Evolutionary conservation across 352 stramenopile species (phyloP), one percentile per base, ranked within the genome.

Genomic region (Phytopythium sindhum): DNA sequence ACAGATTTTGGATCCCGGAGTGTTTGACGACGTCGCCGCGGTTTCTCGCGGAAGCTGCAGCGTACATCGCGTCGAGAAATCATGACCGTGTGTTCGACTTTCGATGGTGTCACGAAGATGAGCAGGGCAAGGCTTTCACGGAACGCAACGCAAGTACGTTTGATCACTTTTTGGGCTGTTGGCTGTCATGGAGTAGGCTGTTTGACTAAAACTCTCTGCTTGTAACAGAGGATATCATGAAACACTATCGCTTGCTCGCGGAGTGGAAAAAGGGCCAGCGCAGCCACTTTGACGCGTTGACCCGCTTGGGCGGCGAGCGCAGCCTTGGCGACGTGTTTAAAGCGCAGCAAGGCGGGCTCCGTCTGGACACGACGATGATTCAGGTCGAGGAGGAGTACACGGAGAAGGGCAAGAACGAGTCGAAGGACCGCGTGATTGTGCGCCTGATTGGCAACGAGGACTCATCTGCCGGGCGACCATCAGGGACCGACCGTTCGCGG

Each of bases 51-150:
- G 85, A 94, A 57, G 80, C 81, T n/a, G 81, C 85, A 56, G 81
- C 76, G 37, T 94, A 88, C 61, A 92, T 94, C 56, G 76, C 80
- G 31, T 90, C 76, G 24, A 80, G 82, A 56, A 86, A 92, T 67
- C 79, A 83, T 39, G 79, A 85, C 53, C 81, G 85, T 42, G 77
- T 88, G n/a, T 94, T 91, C 55, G 87, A 78, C 58, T 92, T 92
- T 50, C 84, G 84, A 33, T 94, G 85, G 85, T 94, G 85, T 47
- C 75, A 66, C 37, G 69, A 81, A 47, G 73, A 74, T 41, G 35
- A 74, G 26, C 72, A 89, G 58, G 78, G 80, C 37, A 59, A 65
- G 4, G 42, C 81, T n/a, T 80, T 94, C 31, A 90, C 74, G 12
- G 81, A 91, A 39, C 81, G 83, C 24, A 70, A 69, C 74, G 85